phyloP scores from a whole-genome alignment of 768 basidiomycete genomes.

The Steccherinum ochraceum region DNA sequence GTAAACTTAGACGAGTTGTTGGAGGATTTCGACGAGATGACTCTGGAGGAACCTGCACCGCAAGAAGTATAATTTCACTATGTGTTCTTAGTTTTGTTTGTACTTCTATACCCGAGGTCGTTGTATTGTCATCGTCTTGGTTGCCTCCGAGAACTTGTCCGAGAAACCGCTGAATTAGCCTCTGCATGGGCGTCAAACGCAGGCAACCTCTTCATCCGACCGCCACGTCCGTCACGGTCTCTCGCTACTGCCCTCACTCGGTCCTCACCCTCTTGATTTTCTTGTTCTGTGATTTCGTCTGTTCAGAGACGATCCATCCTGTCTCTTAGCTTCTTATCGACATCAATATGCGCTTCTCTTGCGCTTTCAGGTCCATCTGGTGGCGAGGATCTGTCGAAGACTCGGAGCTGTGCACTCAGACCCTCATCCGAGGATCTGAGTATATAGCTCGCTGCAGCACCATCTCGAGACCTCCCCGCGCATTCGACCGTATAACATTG shows the following conservation, averaged over 20 bases:
- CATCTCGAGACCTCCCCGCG: background rate
- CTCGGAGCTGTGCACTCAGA: background rate
- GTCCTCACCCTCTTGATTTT: background rate
- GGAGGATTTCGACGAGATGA: constrained; percentile 91
- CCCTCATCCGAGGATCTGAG: background rate
- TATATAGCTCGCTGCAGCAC: background rate
- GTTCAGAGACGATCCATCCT: too few relatives aligned
- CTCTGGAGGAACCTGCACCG: constrained; percentile 40
- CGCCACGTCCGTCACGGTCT: too few relatives aligned
- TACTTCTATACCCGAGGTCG: too few relatives aligned
- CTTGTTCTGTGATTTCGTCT: background rate
- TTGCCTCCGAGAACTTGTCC: background rate
- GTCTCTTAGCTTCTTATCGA: background rate
- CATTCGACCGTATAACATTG: background rate
- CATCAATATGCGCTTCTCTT: background rate
- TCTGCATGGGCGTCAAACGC: too few relatives aligned
- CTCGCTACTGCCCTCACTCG: background rate
- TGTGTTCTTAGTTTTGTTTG: background rate
- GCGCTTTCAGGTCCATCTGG: background rate
- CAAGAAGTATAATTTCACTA: background rate
- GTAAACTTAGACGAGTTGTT: constrained; percentile 79
- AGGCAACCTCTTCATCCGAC: too few relatives aligned
- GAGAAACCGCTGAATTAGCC: too few relatives aligned
- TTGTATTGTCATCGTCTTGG: too few relatives aligned
- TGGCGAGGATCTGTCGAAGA: background rate